Percentiles rank a stretch among this genome's conserved stretches.
Conservation (phyloP, 108 stramenopile species). For the Ochromonas danica region DNA sequence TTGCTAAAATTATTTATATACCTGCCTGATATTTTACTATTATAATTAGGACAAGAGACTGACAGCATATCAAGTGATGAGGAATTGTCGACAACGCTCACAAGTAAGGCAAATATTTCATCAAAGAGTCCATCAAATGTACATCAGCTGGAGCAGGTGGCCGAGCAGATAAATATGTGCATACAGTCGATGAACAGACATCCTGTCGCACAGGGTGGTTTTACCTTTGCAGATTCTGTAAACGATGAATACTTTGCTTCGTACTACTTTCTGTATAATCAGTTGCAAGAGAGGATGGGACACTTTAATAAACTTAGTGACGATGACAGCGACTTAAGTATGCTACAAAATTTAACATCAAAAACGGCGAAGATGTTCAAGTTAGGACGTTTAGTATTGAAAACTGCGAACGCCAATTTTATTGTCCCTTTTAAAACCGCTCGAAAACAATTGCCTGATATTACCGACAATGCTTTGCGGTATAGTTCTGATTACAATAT, state of each 20-base stretch:
- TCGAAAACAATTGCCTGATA: constrained; percentile 16
- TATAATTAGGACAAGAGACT: constrained; percentile 17
- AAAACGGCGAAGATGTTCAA: constrained; percentile 15
- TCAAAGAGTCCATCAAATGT: constrained; percentile 16
- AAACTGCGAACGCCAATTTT: constrained; percentile 15
- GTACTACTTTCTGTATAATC: constrained; percentile 17
- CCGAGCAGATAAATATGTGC: constrained; percentile 15
- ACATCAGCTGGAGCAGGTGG: constrained; percentile 13
- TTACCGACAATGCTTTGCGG: constrained; percentile 14
- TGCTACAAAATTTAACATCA: constrained; percentile 17
- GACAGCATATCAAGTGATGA: constrained; percentile 15
- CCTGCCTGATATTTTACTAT: constrained; percentile 16
- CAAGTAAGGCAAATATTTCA: constrained; percentile 17
- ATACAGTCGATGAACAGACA: constrained; percentile 15
- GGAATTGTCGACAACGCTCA: constrained; percentile 14
- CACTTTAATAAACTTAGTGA: constrained; percentile 17
- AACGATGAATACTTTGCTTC: constrained; percentile 16
- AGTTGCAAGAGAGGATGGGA: constrained; percentile 14
- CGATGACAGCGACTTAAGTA: constrained; percentile 15
- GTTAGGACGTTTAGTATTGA: constrained; percentile 16
- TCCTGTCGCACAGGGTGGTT: constrained; percentile 13
- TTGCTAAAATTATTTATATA: constrained; percentile 18
- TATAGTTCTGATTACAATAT: constrained; percentile 17
- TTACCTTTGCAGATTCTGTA: constrained; percentile 16
- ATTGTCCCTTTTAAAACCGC: constrained; percentile 15